These are phyloP conservation scores for Diplosphaera chodatii DNA, from an alignment of 139 green algal genomes.

Conservation along the genomic window DNA sequence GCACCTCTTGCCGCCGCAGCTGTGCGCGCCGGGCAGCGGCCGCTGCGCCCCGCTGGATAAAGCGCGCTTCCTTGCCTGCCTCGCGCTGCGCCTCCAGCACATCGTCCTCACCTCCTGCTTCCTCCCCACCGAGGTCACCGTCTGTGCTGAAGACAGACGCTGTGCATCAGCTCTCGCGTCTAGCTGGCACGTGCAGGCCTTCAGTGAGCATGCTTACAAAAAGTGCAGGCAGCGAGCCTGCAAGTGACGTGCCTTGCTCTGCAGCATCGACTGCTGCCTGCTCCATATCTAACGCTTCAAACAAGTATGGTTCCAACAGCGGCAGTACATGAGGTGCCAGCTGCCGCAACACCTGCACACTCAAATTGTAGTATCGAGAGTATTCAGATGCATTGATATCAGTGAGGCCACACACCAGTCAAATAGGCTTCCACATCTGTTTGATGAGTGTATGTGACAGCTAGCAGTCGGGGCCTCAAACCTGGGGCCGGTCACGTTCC, in stretches of 20 bases:
- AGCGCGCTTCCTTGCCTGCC: not conserved
- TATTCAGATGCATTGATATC: too few relatives aligned
- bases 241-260: too few relatives aligned
- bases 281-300: not conserved
- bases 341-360: not conserved
- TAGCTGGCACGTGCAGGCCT: too few relatives aligned
- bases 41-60: not conserved
- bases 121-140: not conserved
- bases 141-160: too few relatives aligned
- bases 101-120: not conserved
- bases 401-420: too few relatives aligned
- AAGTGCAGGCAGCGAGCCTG: too few relatives aligned
- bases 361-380: too few relatives aligned
- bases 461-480: too few relatives aligned
- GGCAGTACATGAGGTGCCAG: not conserved
- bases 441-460: too few relatives aligned
- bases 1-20: not conserved
- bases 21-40: not conserved
- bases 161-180: too few relatives aligned
- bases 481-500: not conserved
- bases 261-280: not conserved
- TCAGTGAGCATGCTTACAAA: too few relatives aligned
- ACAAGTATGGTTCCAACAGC: conserved; percentile 10
- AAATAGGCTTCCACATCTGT: too few relatives aligned
- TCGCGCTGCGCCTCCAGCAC: not conserved